phyloP scores from a whole-genome alignment of 768 basidiomycete species.

The Trametopsis cervina region DNA sequence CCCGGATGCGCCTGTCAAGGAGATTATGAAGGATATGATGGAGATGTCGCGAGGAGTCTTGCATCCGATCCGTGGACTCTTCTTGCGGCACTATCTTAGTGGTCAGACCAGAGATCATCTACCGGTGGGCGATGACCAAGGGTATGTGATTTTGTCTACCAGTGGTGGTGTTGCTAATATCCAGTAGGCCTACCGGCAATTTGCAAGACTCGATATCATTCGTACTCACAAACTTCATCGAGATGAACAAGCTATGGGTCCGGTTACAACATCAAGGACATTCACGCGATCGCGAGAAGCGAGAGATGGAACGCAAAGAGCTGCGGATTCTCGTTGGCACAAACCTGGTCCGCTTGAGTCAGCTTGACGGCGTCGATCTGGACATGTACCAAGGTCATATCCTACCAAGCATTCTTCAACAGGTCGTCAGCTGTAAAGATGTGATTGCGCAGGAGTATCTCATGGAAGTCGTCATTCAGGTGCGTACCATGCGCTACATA shows the following conservation, averaged over 20 bases:
- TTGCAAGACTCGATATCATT: conserved; percentile 94
- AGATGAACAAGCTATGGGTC: conserved; percentile 99
- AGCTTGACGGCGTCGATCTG: conserved; percentile 94
- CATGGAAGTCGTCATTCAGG: conserved; percentile 99
- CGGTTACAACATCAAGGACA: conserved; percentile 97
- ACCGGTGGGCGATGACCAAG: conserved; percentile 78
- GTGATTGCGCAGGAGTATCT: conserved; percentile 98
- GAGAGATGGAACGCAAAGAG: conserved; percentile 93
- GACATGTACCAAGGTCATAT: conserved; percentile 84
- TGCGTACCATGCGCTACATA: conserved; percentile 23
- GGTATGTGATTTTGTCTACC: conserved; percentile 42
- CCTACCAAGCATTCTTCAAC: conserved; percentile 89
- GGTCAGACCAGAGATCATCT: conserved; percentile 95
- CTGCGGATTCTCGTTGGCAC: conserved; percentile 95
- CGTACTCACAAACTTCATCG: conserved; percentile 97
- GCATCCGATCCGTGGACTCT: conserved; percentile 94
- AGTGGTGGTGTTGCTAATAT: neutral
- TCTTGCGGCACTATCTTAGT: conserved; percentile 92
- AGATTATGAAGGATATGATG: conserved; percentile 99
- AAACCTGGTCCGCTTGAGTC: conserved; percentile 91
- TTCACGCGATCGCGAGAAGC: conserved; percentile 93
- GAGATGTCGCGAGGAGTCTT: conserved; percentile 98
- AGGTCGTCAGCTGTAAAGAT: conserved; percentile 97
- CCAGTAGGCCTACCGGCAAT: conserved; percentile 73
- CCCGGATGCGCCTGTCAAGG: conserved; percentile 93